Base-by-base conservation (phyloP, 1,139 yeast species). In the Pichia sp. region DNA sequence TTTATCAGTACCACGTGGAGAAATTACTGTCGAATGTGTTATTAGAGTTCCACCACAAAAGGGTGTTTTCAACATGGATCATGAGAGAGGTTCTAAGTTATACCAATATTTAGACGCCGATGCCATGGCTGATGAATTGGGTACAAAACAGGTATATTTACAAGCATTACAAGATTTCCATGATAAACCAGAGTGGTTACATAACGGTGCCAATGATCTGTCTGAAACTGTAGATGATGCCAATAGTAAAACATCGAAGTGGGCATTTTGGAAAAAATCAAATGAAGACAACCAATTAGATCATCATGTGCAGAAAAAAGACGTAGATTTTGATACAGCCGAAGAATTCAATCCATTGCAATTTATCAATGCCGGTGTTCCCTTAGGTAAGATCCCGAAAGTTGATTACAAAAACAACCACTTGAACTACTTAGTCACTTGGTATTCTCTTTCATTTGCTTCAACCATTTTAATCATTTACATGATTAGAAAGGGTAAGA, bases 361-460 rank as follows among this genome's bases (percentile, higher is more conserved):
- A 56, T 80, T 84, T 53, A 68, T 78, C 45, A 74, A 73, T 45
- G 81, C 85, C 23, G 99, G 98, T 41, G 94, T 90, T 4, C 99
- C 99, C 3, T 64, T 94, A 29, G 98, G 96, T 1, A 79, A 83
- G 44, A 67, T 73, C 5, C 94, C 97, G 11, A 78, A 78, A 56
- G 79, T 92, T 32, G 88, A 81, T 51, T 74, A 87, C 59, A 77
- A 84, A 52, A 94, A 92, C 63, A 88, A 90, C 59, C 99, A 92
- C 61, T 68, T 90, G 64, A 96, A 92, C 64, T 92, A 92, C 62
- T 68, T 92, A 57, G 77, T 87, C 27, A 92, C 99, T 0, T 92
- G 99, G 99, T 92, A 86, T 61, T 95, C 95, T 0, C 74, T 88
- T 38, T 79, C 88, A 1, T 56, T 83, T 37, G 75, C 85, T 36